Evolutionary conservation across 768 basidiomycete species (phyloP), one percentile per base, ranked within the genome.

Genomic region (Tricholoma bakamatsutake): DNA sequence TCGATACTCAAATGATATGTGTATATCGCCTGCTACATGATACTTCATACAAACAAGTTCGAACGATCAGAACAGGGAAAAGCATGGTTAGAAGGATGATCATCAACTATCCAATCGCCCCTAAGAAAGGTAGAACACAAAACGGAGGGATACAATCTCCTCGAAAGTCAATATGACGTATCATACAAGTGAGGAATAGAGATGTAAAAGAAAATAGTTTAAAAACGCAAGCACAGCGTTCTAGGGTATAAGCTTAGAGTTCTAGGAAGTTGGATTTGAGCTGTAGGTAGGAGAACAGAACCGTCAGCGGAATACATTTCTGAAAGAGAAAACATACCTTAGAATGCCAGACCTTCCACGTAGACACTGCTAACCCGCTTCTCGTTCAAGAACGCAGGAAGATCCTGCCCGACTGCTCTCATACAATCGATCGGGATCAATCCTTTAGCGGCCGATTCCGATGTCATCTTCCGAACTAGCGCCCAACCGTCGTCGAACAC

Each of bases 401-500:
- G 67, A 21, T 74, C 69, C 64, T 81, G 75, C 15, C 74, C 72
- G 21, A 68, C 63, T 40, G 74, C 71, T 28, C 84, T 73, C 65
- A 88, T 73, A 65, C 86, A 88, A 60, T 87, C 83, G n/a, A 88
- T 70, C 5, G 87, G 87, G 46, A 89, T 85, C 52, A 88, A 64
- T 0, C 87, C 87, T 24, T 24, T 24, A 3, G n/a, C n/a, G n/a
- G n/a, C n/a, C n/a, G n/a, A n/a, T n/a, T n/a, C n/a, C n/a, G 21
- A 24, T 24, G 56, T 57, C 9, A 77, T 52, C 56, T 74, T 80
- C 70, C 85, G 79, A 35, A 85, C 80, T 58, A 80, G 67, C 5
- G 80, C 80, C 88, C 88, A 90, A 0, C 87, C 88, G 60, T 89
- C 88, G 55, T 86, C 82, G 63, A 82, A 90, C 21, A 79, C 61